phyloP scores from a whole-genome alignment of 768 basidiomycete species.

The Mycena amicta region DNA sequence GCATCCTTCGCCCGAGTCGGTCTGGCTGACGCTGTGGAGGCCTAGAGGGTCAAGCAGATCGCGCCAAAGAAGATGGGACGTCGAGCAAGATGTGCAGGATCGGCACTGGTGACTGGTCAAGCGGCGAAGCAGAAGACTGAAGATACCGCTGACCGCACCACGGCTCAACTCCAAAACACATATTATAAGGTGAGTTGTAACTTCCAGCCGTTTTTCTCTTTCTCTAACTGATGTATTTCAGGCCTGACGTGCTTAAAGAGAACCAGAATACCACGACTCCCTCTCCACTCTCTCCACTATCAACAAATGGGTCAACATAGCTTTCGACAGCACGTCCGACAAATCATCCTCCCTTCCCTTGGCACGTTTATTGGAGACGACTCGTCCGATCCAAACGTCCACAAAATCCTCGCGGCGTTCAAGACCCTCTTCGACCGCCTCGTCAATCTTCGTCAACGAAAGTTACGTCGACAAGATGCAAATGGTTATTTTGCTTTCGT shows the following conservation, averaged over 20 bases:
- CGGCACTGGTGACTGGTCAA: constrained; percentile 58
- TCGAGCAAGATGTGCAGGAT: constrained; percentile 61
- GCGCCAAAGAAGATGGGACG: constrained; percentile 53
- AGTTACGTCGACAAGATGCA: too few species aligned
- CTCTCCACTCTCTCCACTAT: constrained; percentile 58
- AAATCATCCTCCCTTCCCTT: constrained; percentile 47
- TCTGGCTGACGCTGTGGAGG: constrained; percentile 67
- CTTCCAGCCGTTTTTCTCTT: too few species aligned
- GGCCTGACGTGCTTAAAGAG: constrained; percentile 66
- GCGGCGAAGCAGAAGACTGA: constrained; percentile 41
- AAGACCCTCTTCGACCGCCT: constrained; percentile 53
- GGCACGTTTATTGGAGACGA: constrained; percentile 13
- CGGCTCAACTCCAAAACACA: constrained; percentile 48
- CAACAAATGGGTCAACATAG: constrained; percentile 57
- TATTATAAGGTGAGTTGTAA: constrained; percentile 52
- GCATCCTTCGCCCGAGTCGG: constrained; percentile 65
- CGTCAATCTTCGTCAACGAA: too few species aligned
- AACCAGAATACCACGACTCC: constrained; percentile 59
- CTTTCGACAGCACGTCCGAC: constrained; percentile 52
- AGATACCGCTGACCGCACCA: constrained; percentile 47
- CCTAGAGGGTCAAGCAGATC: constrained; percentile 54
- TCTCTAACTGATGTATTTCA: constrained; percentile 22
- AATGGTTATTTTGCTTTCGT: too few species aligned
- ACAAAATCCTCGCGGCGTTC: constrained; percentile 24
- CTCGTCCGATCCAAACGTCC: constrained; percentile 12